Conservation (phyloP, 768 basidiomycete genomes). For the Leccinum uliginosum region DNA sequence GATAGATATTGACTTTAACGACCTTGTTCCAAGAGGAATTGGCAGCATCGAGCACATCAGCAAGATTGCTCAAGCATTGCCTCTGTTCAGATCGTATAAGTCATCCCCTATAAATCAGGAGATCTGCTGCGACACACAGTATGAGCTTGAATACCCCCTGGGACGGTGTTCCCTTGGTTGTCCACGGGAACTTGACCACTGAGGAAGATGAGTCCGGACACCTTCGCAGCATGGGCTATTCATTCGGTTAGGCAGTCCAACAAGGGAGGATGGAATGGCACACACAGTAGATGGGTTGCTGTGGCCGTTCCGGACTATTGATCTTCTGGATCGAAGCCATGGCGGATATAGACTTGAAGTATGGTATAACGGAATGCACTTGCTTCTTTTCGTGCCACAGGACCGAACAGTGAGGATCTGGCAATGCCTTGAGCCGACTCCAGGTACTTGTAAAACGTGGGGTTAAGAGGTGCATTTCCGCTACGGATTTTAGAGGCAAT, state of each 20-base stretch:
- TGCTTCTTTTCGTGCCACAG: slow-evolving; percentile 90
- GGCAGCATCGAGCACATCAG: slow-evolving; percentile 48
- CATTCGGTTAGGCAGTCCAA: not conserved
- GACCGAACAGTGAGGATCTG: slow-evolving; percentile 88
- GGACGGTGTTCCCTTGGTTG: slow-evolving; percentile 41
- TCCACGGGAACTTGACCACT: slow-evolving; percentile 58
- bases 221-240: slow-evolving; percentile 53
- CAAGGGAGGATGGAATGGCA: not conserved
- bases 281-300: slow-evolving; percentile 12
- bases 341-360: slow-evolving; percentile 4
- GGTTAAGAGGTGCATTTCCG: slow-evolving; percentile 79
- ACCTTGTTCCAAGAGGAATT: slow-evolving; percentile 61
- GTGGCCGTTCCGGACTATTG: slow-evolving; percentile 44
- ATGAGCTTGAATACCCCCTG: slow-evolving; percentile 54
- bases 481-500: slow-evolving; percentile 90
- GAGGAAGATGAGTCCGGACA: slow-evolving; percentile 55
- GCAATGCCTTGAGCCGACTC: slow-evolving; percentile 97
- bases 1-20: slow-evolving; percentile 53
- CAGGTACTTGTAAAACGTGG: slow-evolving; percentile 85
- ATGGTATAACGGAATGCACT: not conserved
- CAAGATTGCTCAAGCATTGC: slow-evolving; percentile 54
- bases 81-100: slow-evolving; percentile 31
- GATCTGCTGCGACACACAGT: slow-evolving; percentile 36
- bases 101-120: not conserved
- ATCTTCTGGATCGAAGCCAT: slow-evolving; percentile 53